A percentile compares a stretch with the other conserved stretches of the same genome.
phyloP scores from a whole-genome alignment of 345 rosid genomes.

The Pistacia atlantica region DNA sequence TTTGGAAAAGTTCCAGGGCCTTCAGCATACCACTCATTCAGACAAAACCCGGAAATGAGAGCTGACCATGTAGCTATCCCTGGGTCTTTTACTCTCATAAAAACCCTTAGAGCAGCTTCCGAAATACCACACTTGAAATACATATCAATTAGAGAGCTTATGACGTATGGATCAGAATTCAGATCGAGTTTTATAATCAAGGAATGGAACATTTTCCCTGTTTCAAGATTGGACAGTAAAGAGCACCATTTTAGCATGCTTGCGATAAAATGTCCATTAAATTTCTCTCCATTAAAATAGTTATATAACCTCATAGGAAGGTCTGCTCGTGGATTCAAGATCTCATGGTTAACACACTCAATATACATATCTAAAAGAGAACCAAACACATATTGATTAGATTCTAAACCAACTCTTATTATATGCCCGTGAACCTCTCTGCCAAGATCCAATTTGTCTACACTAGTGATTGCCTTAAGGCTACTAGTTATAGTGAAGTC shows the following conservation, averaged over 20 bases:
- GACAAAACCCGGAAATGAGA: constrained; percentile 23
- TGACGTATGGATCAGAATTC: constrained; percentile 23
- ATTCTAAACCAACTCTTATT: constrained; percentile 25
- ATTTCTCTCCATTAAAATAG: constrained; percentile 20
- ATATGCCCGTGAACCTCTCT: constrained; percentile 32
- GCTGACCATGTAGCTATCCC: constrained; percentile 26
- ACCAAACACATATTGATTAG: constrained; percentile 20
- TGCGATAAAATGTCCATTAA: constrained; percentile 19
- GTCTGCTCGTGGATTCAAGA: constrained; percentile 9
- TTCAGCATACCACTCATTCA: constrained; percentile 23
- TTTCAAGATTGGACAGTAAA: constrained; percentile 21
- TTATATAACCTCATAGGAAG: constrained; percentile 24
- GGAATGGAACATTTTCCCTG: constrained; percentile 26
- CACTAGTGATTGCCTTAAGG: constrained; percentile 30
- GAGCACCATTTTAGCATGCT: constrained; percentile 39
- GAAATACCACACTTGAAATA: constrained; percentile 32
- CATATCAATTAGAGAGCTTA: constrained; percentile 32
- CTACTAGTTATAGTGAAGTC: constrained; percentile 32
- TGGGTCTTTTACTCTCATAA: constrained; percentile 16
- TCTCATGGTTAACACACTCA: constrained; percentile 18
- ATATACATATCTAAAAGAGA: constrained; percentile 39
- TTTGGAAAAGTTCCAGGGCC: constrained; percentile 22
- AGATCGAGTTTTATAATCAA: constrained; percentile 24
- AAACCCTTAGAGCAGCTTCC: constrained; percentile 29
- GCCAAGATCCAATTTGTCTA: constrained; percentile 25